Conservation (phyloP, 345 rosid genomes). For the Capsella bursapastoris region DNA sequence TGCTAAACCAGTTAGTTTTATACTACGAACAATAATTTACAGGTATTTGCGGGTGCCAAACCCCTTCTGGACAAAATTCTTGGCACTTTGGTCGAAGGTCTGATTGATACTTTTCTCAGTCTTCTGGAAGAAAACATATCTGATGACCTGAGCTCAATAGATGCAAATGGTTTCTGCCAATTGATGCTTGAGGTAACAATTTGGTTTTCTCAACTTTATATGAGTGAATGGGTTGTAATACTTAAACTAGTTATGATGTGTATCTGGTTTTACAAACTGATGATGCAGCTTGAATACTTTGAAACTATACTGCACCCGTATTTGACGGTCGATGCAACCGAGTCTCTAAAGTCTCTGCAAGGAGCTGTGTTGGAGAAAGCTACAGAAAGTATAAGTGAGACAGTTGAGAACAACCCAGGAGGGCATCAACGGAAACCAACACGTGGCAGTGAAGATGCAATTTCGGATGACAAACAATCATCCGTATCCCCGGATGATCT, state of each 20-base stretch:
- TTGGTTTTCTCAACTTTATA: not conserved
- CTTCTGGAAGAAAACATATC: slow-evolving; percentile 73
- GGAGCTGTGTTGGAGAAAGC: slow-evolving; percentile 87
- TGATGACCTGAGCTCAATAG: slow-evolving; percentile 68
- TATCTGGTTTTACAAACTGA: slow-evolving; percentile 38
- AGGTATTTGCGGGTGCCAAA: slow-evolving; percentile 96
- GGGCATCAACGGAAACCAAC: slow-evolving; percentile 65
- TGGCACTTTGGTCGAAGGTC: slow-evolving; percentile 92
- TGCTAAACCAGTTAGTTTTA: not conserved
- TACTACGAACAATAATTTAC: slow-evolving; percentile 24
- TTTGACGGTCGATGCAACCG: slow-evolving; percentile 80
- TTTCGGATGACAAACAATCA: slow-evolving; percentile 76
- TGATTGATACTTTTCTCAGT: slow-evolving; percentile 87
- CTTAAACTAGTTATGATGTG: not conserved
- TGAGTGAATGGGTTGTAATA: not conserved
- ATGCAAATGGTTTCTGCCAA: slow-evolving; percentile 96
- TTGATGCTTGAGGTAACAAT: slow-evolving; percentile 86
- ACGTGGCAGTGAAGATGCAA: slow-evolving; percentile 92
- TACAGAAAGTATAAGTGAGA: slow-evolving; percentile 67
- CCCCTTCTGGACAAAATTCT: slow-evolving; percentile 93
- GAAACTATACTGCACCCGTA: slow-evolving; percentile 81
- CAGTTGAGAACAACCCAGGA: slow-evolving; percentile 62
- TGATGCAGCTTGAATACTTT: slow-evolving; percentile 88
- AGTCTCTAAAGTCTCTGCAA: slow-evolving; percentile 81
- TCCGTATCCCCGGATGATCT: slow-evolving; percentile 81